Evolutionary conservation across 768 basidiomycete genomes (phyloP).

Genomic region (Zangia roseola): DNA sequence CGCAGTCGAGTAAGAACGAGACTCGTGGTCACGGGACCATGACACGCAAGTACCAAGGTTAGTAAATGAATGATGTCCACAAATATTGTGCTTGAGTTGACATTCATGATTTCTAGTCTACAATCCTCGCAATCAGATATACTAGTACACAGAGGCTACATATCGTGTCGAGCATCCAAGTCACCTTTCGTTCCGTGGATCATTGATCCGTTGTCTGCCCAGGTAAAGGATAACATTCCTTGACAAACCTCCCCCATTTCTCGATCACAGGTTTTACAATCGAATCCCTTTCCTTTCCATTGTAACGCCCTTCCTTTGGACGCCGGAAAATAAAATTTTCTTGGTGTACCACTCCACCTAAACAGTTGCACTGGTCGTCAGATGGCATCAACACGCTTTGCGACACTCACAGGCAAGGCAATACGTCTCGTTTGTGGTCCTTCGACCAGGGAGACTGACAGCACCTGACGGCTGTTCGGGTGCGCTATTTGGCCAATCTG

Average conservation of each 20-base stretch:
- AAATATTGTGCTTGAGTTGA: too few species aligned
- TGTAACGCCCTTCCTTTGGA: conserved; percentile 48
- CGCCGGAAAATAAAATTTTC: conserved; percentile 81
- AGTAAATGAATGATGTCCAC: too few species aligned
- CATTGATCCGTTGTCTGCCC: background rate
- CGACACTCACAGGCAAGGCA: conserved; percentile 47
- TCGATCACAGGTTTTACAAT: conserved; percentile 76
- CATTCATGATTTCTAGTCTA: too few species aligned
- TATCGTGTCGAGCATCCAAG: too few species aligned
- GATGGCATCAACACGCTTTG: too few species aligned
- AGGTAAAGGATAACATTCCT: conserved; percentile 24
- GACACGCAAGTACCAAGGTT: too few species aligned
- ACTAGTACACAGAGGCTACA: too few species aligned
- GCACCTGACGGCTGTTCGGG: conserved; percentile 18
- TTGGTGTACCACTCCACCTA: conserved; percentile 63
- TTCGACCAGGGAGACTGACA: conserved; percentile 16
- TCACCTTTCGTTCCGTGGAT: too few species aligned
- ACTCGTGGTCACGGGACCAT: too few species aligned
- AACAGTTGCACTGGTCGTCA: conserved; percentile 6
- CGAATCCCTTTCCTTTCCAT: conserved; percentile 69
- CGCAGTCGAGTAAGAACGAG: too few species aligned
- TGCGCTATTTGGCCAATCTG: conserved; percentile 42
- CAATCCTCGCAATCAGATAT: too few species aligned
- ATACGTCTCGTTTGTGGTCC: conserved; percentile 14
- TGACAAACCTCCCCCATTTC: conserved; percentile 71